Evolutionary conservation across 2,329 filamentous ascomycete species (phyloP).

Genomic region (Pochonia chlamydosporia): DNA sequence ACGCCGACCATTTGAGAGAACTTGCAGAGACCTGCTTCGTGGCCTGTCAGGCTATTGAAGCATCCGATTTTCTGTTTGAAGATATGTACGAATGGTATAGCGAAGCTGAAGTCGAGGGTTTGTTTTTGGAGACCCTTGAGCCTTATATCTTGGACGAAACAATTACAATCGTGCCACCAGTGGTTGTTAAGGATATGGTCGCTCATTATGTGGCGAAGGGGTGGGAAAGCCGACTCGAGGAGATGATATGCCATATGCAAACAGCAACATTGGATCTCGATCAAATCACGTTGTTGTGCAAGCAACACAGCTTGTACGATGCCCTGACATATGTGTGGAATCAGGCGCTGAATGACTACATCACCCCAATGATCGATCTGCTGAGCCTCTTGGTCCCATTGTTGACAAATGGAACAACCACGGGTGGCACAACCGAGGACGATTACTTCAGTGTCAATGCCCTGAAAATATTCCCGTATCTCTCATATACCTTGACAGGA

Average conservation of each 20-base stretch:
- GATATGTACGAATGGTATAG: slow-evolving; percentile 89
- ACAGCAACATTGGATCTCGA: slow-evolving; percentile 90
- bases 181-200: slow-evolving; percentile 80
- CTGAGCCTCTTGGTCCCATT: slow-evolving; percentile 59
- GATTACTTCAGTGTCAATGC: slow-evolving; percentile 64
- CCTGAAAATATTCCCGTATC: slow-evolving; percentile 88
- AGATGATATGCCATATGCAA: slow-evolving; percentile 90
- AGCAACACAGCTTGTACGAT: slow-evolving; percentile 87
- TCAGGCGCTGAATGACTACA: slow-evolving; percentile 78
- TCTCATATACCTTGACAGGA: slow-evolving; percentile 86
- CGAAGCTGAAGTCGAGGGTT: slow-evolving; percentile 62
- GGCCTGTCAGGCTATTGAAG: slow-evolving; percentile 71
- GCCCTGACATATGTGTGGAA: slow-evolving; percentile 98
- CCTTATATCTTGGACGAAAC: slow-evolving; percentile 77
- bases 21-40: slow-evolving; percentile 78
- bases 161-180: slow-evolving; percentile 71
- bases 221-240: slow-evolving; percentile 74
- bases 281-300: slow-evolving; percentile 84
- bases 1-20: slow-evolving; percentile 62
- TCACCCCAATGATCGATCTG: slow-evolving; percentile 83
- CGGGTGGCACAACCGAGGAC: slow-evolving; percentile 50
- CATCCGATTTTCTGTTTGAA: slow-evolving; percentile 82
- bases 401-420: slow-evolving; percentile 50
- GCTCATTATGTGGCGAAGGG: slow-evolving; percentile 72
- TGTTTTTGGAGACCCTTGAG: slow-evolving; percentile 86